These are phyloP conservation scores for Pilasporangium apinafurcum DNA, from an alignment of 352 stramenopile species.

Conservation along the genomic window DNA sequence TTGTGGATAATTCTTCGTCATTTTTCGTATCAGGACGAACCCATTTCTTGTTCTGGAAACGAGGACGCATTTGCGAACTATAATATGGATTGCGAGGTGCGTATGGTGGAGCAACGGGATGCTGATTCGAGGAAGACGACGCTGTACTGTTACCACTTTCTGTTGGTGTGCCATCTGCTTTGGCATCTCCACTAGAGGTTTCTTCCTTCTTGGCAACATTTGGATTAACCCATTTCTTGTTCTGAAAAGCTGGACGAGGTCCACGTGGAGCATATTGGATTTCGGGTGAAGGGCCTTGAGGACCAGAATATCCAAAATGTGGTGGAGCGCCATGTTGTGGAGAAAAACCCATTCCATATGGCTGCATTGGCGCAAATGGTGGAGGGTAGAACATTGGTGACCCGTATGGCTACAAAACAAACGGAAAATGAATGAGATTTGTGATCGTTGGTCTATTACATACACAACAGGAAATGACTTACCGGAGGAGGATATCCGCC, in stretches of 20 bases:
- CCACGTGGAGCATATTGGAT: conserved; percentile 15
- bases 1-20: conserved; percentile 69
- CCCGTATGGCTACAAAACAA: conserved; percentile 42
- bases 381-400: conserved; percentile 72
- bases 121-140: conserved; percentile 6
- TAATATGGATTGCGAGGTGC: conserved; percentile 63
- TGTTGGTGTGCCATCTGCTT: conserved; percentile 12
- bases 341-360: conserved; percentile 70
- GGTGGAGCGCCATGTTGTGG: conserved; percentile 27
- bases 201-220: conserved; percentile 54
- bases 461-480: conserved; percentile 11
- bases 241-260: conserved; percentile 62
- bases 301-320: conserved; percentile 6
- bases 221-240: conserved; percentile 82
- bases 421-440: no score
- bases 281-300: conserved; percentile 9
- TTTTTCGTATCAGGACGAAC: conserved; percentile 64
- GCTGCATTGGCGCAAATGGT: conserved; percentile 55
- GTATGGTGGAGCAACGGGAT: conserved; percentile 27
- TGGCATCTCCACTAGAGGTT: conserved; percentile 7
- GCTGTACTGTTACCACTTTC: neutral
- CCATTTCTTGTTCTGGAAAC: conserved; percentile 88
- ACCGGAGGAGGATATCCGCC: conserved; percentile 51
- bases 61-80: conserved; percentile 63
- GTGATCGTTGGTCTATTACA: no score